Conservation (phyloP, 2,329 filamentous ascomycete species). For the Arthroderma uncinatum region DNA sequence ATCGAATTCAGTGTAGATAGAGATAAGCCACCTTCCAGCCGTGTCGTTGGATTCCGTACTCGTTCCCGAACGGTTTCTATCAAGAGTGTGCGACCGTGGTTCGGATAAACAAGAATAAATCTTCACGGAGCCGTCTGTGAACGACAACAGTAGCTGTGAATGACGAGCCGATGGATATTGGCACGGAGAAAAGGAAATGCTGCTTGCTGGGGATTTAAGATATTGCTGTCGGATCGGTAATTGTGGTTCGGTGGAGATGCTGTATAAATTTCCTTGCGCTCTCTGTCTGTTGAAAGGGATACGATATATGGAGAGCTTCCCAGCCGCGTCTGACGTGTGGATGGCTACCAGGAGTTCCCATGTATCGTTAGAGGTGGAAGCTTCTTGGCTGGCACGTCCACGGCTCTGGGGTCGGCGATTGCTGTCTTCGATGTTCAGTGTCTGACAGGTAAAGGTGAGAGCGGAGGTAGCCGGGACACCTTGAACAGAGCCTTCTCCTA, state of each 20-base stretch:
- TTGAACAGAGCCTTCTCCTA: conserved; percentile 38
- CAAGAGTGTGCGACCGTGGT: conserved; percentile 19
- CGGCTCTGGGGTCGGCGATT: conserved; percentile 24
- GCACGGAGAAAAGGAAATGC: conserved; percentile 44
- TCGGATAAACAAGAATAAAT: conserved; percentile 44
- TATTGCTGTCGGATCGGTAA: conserved; percentile 38
- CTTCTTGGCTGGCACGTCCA: conserved; percentile 15
- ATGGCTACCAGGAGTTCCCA: conserved; percentile 40
- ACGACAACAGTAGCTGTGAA: conserved; percentile 45
- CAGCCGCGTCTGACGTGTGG: conserved; percentile 35
- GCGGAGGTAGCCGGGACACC: conserved; percentile 42
- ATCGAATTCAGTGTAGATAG: conserved; percentile 31
- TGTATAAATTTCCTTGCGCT: conserved; percentile 14
- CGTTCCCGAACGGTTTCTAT: conserved; percentile 22
- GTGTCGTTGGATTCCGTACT: conserved; percentile 25
- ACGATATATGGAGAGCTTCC: conserved; percentile 36
- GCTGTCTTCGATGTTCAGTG: conserved; percentile 20
- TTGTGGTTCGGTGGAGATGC: conserved; percentile 28
- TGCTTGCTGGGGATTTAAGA: conserved; percentile 40
- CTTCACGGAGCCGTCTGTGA: conserved; percentile 45
- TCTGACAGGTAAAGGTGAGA: conserved; percentile 43
- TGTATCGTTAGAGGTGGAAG: conserved; percentile 16
- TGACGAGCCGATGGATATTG: conserved; percentile 43
- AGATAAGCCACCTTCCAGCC: conserved; percentile 36
- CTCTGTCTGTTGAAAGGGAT: conserved; percentile 27